Conservation (phyloP, 1,139 yeast genomes). For the Suhomyces yuchorum region DNA sequence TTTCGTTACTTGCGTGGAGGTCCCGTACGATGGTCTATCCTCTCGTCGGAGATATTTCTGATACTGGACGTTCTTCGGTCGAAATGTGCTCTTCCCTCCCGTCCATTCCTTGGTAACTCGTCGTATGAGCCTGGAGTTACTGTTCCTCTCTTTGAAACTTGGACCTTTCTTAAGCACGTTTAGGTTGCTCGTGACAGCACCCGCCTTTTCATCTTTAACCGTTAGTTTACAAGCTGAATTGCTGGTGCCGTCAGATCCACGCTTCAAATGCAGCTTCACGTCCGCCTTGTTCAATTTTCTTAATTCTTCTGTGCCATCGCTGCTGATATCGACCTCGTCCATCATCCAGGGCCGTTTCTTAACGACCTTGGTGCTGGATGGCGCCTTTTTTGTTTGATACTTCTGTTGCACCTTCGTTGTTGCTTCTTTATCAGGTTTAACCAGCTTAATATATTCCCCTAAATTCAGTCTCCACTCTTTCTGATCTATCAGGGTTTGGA, state of each 20-base stretch:
- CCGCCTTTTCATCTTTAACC: slow-evolving; percentile 16
- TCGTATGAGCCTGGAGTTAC: slow-evolving; percentile 8
- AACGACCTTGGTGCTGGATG: background rate
- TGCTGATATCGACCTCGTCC: slow-evolving; percentile 26
- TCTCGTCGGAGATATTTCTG: slow-evolving; percentile 18
- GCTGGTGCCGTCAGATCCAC: slow-evolving; percentile 3
- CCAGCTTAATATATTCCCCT: slow-evolving; percentile 20
- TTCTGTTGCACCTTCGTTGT: slow-evolving; percentile 7
- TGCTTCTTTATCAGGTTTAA: slow-evolving; percentile 10
- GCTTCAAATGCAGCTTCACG: slow-evolving; percentile 1
- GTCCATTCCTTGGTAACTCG: slow-evolving; percentile 9
- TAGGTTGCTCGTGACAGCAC: slow-evolving; percentile 2
- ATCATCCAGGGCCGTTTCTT: slow-evolving; percentile 4
- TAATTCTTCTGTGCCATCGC: slow-evolving; percentile 27
- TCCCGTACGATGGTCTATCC: slow-evolving; percentile 19
- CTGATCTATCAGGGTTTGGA: slow-evolving; percentile 34
- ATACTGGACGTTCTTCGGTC: slow-evolving; percentile 7
- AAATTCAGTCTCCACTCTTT: slow-evolving; percentile 30
- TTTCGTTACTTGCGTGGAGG: slow-evolving; percentile 6
- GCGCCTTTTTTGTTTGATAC: background rate
- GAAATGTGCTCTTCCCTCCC: slow-evolving; percentile 1
- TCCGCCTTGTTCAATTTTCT: slow-evolving; percentile 1
- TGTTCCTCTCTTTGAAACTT: slow-evolving; percentile 7
- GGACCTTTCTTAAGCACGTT: slow-evolving; percentile 6
- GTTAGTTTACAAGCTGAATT: slow-evolving; percentile 17